These are phyloP conservation scores for Elongisporangium anandrum DNA, from an alignment of 352 stramenopile species.

Conservation along the genomic window DNA sequence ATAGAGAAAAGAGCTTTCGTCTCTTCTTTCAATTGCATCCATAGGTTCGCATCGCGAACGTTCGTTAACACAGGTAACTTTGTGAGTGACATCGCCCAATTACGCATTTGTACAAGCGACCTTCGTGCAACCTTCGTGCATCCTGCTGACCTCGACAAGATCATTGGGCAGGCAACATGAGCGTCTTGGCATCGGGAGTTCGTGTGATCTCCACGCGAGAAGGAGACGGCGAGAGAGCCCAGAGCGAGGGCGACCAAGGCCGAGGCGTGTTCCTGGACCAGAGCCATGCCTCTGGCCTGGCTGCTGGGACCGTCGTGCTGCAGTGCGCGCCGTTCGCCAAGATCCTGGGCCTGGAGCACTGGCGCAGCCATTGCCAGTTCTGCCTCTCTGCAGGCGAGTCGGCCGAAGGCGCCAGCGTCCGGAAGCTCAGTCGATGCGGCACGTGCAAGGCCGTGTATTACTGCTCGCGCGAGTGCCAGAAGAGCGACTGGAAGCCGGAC, in stretches of 20 bases:
- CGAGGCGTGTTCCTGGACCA: conserved; percentile 24
- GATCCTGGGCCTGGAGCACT: conserved; percentile 49
- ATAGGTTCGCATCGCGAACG: no score
- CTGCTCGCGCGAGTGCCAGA: conserved; percentile 62
- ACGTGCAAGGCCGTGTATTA: conserved; percentile 55
- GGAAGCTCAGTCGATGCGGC: conserved; percentile 45
- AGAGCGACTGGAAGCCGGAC: conserved; percentile 53
- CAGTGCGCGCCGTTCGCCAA: conserved; percentile 19
- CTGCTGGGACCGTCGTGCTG: conserved; percentile 29
- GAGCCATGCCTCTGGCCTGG: conserved; percentile 3
- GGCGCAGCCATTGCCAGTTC: conserved; percentile 52
- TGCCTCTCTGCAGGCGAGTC: conserved; percentile 34
- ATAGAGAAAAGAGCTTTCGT: no score
- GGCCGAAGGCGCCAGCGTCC: background rate
- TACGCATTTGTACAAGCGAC: no score
- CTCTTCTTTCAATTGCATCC: no score
- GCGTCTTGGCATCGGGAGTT: background rate
- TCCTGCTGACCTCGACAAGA: background rate
- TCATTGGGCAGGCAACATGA: background rate
- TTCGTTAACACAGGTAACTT: no score
- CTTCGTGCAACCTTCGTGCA: background rate
- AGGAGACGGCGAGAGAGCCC: background rate
- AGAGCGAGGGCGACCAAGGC: conserved; percentile 25
- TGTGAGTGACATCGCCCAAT: no score
- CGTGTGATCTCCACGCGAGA: background rate